These are phyloP conservation scores for Verticillium longisporum DNA, from an alignment of 2,329 filamentous ascomycete species.

Conservation along the genomic window DNA sequence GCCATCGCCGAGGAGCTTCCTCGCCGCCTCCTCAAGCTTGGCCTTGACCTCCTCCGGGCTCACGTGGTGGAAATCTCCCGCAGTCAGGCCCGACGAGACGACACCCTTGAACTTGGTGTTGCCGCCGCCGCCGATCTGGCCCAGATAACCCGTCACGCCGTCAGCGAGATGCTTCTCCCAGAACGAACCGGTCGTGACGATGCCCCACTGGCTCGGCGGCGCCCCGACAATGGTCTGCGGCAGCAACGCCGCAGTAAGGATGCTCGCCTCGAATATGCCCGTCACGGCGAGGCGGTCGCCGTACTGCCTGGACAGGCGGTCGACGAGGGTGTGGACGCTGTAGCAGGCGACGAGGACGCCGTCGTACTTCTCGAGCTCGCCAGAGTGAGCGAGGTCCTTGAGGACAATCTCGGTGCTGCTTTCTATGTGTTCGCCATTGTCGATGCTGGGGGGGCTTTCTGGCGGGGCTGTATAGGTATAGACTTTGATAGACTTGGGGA, in stretches of 20 bases:
- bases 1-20: conserved; percentile 50
- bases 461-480: conserved; percentile 60
- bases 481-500: conserved; percentile 38
- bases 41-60: conserved; percentile 55
- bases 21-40: conserved; percentile 65
- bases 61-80: conserved; percentile 70
- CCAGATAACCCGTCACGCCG: conserved; percentile 61
- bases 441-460: conserved; percentile 65
- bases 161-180: conserved; percentile 69
- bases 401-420: conserved; percentile 58
- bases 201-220: conserved; percentile 59
- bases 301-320: conserved; percentile 36
- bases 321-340: conserved; percentile 74
- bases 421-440: conserved; percentile 63
- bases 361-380: conserved; percentile 46
- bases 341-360: conserved; percentile 87
- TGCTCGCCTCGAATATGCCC: conserved; percentile 83
- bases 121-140: conserved; percentile 26
- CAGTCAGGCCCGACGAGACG: conserved; percentile 72
- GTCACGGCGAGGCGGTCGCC: conserved; percentile 45
- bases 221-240: conserved; percentile 17
- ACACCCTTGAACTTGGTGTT: conserved; percentile 66
- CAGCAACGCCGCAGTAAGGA: conserved; percentile 54
- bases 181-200: conserved; percentile 78
- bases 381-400: conserved; percentile 29